Evolutionary conservation across 345 rosid species (phyloP), one percentile per base, ranked within the genome.

Genomic region (Adansonia digitata): DNA sequence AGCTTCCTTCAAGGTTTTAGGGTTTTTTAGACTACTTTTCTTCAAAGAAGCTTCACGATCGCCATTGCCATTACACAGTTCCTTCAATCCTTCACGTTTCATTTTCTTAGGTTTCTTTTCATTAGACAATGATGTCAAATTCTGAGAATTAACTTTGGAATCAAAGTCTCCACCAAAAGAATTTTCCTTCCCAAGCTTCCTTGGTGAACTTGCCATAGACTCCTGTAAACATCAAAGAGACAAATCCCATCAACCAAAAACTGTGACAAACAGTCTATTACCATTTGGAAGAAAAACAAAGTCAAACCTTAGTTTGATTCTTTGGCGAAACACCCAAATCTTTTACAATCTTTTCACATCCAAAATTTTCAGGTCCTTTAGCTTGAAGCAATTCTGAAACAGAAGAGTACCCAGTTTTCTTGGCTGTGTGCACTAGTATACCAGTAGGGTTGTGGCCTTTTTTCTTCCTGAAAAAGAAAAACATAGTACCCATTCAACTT

Each of bases 391-490:
- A 71, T 69, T 94, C 90, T 2, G 87, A 90, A 75, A 91, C 97
- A 5, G 92, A 90, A 42, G 89, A 83, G 82, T 82, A 90, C 48
- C 98, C 98, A 74, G 78, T 82, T 48, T 78, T 83, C 73, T 90
- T 94, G 18, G 97, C 97, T 24, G 81, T 63, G 72, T 77, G 88
- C 29, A 81, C 87, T 40, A 91, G 77, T 18, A 86, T 85, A 51
- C 98, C 96, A 22, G 96, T 94, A 22, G 97, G 97, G 34, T 57
- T 82, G 20, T 84, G 87, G 31, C 98, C 98, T 63, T 83, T 82
- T 79, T 83, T 89, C 80, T 88, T 90, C 97, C 98, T 94, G 27
- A 71, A 73, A 31, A 70, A 71, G 68, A 51, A 70, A 71, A 70
- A 51, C 22, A 37, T 52, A 76, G 35, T 71, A 83, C 18, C 37